Base-by-base conservation (phyloP, 2,329 filamentous ascomycete genomes). In the Calonectria leucothoes region DNA sequence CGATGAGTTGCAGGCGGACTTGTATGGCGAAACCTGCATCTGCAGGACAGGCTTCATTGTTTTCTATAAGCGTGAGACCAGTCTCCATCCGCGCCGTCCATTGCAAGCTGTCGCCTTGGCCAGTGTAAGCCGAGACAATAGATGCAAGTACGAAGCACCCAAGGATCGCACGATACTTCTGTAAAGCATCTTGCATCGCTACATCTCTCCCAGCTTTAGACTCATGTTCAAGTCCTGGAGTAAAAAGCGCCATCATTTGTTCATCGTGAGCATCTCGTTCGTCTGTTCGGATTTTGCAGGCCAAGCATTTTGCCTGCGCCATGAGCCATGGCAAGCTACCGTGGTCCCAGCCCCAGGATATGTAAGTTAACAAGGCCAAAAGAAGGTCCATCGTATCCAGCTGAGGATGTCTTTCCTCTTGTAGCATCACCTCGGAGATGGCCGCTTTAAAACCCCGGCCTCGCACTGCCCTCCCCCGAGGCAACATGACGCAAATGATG, bases 121-220 rank as follows among this genome's bases (percentile, higher is more conserved):
- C 55, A 70, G 11, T 39, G 61, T 59, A 66, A 35, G 31, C 48
- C 15, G 68, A 70, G 25, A 66, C 35, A 27, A 48, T 31, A 29
- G 67, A 70, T 15, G 55, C 64, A 4, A 70, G 27, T n/a, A 70
- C 55, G 29, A 70, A 70, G 25, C 67, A 70, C 7, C 67, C 67
- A 3, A 70, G 42, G 15, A 70, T 31, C 55, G 67, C 57, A 8
- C 67, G 67, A n/a, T 61, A 33, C 25, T 25, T 17, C 27, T 64
- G 39, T 52, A 63, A 8, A n/a, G 64, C 27, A 31, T 27, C 42
- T 11, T 39, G n/a, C 2, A 8, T 17, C 15, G 27, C 25, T 27
- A 61, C 6, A 51, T 2, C n/a, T 29, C 2, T 25, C 5, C 2
- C 14, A 2, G 14, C 17, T 61, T 6, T 5, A 20, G n/a, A 25